A percentile compares a stretch with the other conserved stretches of the same genome.
Evolutionary conservation across 2,329 filamentous ascomycete species (phyloP).

Genomic region (Curvularia spicifera): DNA sequence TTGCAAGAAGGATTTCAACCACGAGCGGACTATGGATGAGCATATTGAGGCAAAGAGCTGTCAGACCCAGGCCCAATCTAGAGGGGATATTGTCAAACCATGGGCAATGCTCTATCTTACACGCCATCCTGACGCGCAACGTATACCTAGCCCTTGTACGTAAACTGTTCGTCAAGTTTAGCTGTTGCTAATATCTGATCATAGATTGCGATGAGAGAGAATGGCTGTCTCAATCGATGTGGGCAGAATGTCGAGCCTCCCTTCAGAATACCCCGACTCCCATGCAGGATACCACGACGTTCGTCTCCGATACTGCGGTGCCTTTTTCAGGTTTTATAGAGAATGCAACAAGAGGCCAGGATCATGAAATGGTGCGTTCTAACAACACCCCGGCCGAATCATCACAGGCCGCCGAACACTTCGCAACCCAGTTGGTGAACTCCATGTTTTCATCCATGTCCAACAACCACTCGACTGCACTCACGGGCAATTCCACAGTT

Average conservation of each 20-base stretch:
- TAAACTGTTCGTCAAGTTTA: background rate
- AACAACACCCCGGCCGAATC: background rate
- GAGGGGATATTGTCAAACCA: background rate
- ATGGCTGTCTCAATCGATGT: background rate
- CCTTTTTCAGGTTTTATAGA: background rate
- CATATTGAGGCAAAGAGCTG: background rate
- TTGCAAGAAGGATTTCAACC: slow-evolving; percentile 1
- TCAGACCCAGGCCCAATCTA: background rate
- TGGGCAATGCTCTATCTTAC: background rate
- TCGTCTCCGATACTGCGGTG: no score
- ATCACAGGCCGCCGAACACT: background rate
- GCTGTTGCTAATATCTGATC: background rate
- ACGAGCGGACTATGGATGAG: background rate
- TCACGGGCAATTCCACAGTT: background rate
- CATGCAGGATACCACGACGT: background rate
- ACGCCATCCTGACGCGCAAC: background rate
- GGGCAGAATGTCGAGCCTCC: background rate
- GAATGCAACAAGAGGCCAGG: no score
- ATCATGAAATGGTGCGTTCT: background rate
- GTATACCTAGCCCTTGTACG: slow-evolving; percentile 1
- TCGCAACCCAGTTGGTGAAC: background rate
- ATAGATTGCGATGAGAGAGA: background rate
- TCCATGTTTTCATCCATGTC: background rate
- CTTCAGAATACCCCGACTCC: background rate
- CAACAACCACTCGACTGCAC: background rate